These are phyloP conservation scores for Monilinia laxa DNA, from an alignment of 2,329 filamentous ascomycete genomes.

Conservation along the genomic window DNA sequence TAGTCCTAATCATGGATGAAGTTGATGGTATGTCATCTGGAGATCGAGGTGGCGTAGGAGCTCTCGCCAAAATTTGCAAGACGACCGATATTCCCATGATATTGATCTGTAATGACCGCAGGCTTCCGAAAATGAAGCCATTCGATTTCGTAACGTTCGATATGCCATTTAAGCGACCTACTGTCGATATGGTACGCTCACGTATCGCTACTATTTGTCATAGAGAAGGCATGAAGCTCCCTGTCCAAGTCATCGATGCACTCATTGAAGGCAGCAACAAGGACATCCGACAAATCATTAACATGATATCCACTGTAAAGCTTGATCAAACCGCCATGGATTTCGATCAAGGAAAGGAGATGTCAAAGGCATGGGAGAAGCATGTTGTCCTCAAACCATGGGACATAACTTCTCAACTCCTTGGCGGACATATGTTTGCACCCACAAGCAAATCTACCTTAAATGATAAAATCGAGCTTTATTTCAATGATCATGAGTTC, in stretches of 20 bases:
- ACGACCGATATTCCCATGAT: constrained; percentile 95
- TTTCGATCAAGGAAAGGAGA: constrained; percentile 82
- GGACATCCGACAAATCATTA: constrained; percentile 96
- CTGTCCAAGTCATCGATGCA: constrained; percentile 79
- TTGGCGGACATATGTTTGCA: constrained; percentile 83
- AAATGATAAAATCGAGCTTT: constrained; percentile 97
- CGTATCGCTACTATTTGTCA: constrained; percentile 94
- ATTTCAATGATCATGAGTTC: constrained; percentile 99
- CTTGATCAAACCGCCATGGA: constrained; percentile 78
- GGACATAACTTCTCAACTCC: constrained; percentile 94
- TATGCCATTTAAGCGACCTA: constrained; percentile 83
- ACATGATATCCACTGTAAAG: constrained; percentile 95
- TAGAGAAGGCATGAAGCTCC: constrained; percentile 84
- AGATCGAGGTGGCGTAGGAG: constrained; percentile 92
- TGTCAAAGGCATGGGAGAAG: constrained; percentile 99
- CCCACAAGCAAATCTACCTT: constrained; percentile 79
- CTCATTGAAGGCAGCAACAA: constrained; percentile 94
- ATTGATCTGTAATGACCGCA: constrained; percentile 94
- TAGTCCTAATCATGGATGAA: constrained; percentile 97
- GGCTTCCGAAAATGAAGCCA: constrained; percentile 94
- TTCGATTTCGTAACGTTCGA: constrained; percentile 87
- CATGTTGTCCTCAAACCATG: constrained; percentile 95
- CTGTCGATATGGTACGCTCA: constrained; percentile 84
- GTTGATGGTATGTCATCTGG: constrained; percentile 98
- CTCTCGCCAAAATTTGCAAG: constrained; percentile 89